These are phyloP conservation scores for Chernovozyma sophiae-reginae DNA, from an alignment of 1,139 yeast genomes.

Conservation along the genomic window DNA sequence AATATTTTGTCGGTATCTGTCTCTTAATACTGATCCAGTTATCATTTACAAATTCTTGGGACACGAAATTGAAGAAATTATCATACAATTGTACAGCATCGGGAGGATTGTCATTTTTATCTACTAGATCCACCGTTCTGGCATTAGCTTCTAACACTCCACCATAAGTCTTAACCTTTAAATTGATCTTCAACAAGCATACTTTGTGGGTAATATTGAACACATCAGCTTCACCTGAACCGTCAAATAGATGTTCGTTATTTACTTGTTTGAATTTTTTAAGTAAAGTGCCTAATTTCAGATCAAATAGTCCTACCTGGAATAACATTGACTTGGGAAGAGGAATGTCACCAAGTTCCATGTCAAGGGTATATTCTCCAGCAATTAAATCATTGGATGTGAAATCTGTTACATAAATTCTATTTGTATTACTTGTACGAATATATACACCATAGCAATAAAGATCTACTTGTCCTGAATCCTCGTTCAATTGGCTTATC, in stretches of 20 bases:
- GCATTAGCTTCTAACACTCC: conserved; percentile 5
- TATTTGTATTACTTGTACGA: neutral
- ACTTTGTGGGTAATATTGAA: conserved; percentile 4
- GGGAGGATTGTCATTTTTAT: neutral
- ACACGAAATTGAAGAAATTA: neutral
- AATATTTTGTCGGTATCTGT: neutral
- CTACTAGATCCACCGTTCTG: neutral
- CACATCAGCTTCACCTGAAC: conserved; percentile 4
- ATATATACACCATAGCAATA: neutral
- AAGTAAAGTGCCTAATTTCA: conserved; percentile 7
- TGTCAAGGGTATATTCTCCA: conserved; percentile 1
- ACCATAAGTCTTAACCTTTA: conserved; percentile 5
- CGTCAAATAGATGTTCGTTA: conserved; percentile 6
- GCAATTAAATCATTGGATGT: conserved; percentile 12
- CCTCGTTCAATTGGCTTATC: neutral
- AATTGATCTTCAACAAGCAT: conserved; percentile 7
- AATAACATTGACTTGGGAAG: conserved; percentile 9
- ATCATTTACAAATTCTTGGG: neutral
- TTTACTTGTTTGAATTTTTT: conserved; percentile 5
- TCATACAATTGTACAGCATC: neutral
- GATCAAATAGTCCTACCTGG: conserved; percentile 11
- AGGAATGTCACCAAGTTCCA: neutral
- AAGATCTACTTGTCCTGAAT: neutral
- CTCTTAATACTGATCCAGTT: neutral
- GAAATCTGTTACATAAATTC: conserved; percentile 20